Percentiles rank a stretch among this genome's conserved stretches.
Evolutionary conservation across 164 flowering plant genomes (phyloP).

Genomic region (Aristolochia fimbriata): DNA sequence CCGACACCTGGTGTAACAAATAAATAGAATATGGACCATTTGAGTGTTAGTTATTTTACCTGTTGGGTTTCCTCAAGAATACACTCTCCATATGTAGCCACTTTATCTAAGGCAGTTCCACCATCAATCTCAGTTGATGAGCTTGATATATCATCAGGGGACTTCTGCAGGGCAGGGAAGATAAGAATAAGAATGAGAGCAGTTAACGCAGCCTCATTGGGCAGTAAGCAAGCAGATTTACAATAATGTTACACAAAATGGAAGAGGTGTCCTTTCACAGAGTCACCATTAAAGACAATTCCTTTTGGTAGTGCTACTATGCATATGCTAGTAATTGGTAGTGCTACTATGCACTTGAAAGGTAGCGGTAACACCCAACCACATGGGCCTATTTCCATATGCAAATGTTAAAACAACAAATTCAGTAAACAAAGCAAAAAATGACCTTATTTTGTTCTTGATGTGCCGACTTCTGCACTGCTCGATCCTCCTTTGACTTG

Average conservation of each 20-base stretch:
- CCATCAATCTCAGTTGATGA: constrained; percentile 18
- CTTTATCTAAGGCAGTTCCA: constrained; percentile 17
- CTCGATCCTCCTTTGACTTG: constrained; percentile 22
- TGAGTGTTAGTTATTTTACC: constrained; percentile 22
- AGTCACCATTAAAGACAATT: too few species aligned
- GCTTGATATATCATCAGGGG: constrained; percentile 17
- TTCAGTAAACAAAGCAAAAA: neutral
- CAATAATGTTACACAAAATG: too few species aligned
- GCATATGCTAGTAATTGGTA: too few species aligned
- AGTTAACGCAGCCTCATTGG: too few species aligned
- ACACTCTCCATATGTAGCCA: constrained; percentile 18
- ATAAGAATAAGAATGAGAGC: neutral
- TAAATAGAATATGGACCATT: too few species aligned
- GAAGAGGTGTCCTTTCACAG: too few species aligned
- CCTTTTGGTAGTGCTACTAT: too few species aligned
- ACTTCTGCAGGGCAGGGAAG: constrained; percentile 22
- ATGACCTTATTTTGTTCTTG: constrained; percentile 44
- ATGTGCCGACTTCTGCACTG: constrained; percentile 17
- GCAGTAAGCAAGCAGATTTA: too few species aligned
- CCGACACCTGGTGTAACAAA: neutral
- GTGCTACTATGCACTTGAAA: too few species aligned
- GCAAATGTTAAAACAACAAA: neutral
- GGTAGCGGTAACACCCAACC: too few species aligned
- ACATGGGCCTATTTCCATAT: too few species aligned
- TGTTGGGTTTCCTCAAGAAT: constrained; percentile 33